Conservation (phyloP, 2,329 filamentous ascomycete genomes). For the Hypoxylon rubiginosum region DNA sequence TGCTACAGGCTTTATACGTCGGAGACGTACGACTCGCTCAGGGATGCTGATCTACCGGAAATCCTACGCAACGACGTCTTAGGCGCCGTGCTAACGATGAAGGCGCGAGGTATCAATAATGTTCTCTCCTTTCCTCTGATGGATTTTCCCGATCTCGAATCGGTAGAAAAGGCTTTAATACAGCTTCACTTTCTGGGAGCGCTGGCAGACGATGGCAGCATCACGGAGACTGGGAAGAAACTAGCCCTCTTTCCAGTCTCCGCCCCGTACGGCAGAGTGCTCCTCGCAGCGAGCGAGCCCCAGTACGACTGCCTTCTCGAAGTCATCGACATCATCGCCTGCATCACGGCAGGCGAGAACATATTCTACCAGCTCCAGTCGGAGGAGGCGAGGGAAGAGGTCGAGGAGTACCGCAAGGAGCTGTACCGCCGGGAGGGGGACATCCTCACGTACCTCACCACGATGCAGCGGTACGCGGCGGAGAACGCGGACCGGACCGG, state of each 20-base stretch:
- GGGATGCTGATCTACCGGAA: constrained; percentile 84
- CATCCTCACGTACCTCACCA: constrained; percentile 73
- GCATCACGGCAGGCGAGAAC: constrained; percentile 73
- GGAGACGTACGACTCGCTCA: constrained; percentile 76
- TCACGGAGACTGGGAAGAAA: constrained; percentile 79
- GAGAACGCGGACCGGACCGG: constrained; percentile 67
- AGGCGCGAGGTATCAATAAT: constrained; percentile 87
- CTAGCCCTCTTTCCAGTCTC: constrained; percentile 89
- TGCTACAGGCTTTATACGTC: constrained; percentile 93
- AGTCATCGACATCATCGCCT: constrained; percentile 84
- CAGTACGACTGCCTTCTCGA: constrained; percentile 82
- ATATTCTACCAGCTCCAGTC: constrained; percentile 72
- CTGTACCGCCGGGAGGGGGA: constrained; percentile 74
- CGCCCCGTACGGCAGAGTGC: constrained; percentile 82
- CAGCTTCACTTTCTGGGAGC: constrained; percentile 85
- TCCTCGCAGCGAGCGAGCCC: constrained; percentile 81
- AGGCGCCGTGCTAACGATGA: constrained; percentile 91
- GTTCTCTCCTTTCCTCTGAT: constrained; percentile 87
- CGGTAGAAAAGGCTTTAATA: constrained; percentile 84
- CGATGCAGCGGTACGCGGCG: constrained; percentile 71
- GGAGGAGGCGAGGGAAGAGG: constrained; percentile 68
- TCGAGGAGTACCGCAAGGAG: constrained; percentile 67
- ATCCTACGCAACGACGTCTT: constrained; percentile 91
- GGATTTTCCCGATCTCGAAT: constrained; percentile 81
- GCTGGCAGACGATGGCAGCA: constrained; percentile 76